A percentile compares a stretch with the other conserved stretches of the same genome.
Evolutionary conservation across 768 basidiomycete species (phyloP).

Genomic region (Amanita muscaria): DNA sequence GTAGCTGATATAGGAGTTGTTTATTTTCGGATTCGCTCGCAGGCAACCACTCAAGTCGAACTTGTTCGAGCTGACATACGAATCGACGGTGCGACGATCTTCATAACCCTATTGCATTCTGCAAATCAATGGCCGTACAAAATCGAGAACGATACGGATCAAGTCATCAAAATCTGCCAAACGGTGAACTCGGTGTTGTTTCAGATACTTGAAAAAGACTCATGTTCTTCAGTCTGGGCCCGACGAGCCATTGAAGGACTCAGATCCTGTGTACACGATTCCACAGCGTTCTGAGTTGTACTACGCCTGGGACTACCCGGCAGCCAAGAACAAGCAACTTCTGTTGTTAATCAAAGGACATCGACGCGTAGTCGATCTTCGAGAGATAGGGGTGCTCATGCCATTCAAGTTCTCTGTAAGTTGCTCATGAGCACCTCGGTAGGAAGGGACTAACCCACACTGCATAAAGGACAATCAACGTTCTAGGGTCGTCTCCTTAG

Average conservation of each 20-base stretch:
- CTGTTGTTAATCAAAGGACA: slow-evolving; percentile 52
- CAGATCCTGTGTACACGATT: slow-evolving; percentile 46
- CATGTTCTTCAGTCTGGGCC: slow-evolving; percentile 30
- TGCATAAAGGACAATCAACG: slow-evolving; percentile 49
- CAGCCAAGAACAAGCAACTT: slow-evolving; percentile 73
- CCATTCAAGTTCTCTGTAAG: slow-evolving; percentile 82
- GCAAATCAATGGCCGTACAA: slow-evolving; percentile 80
- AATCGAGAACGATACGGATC: slow-evolving; percentile 84
- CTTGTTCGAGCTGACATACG: slow-evolving; percentile 72
- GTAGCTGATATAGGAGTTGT: slow-evolving; percentile 84
- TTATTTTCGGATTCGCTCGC: slow-evolving; percentile 58
- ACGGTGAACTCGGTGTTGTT: slow-evolving; percentile 36
- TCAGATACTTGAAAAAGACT: neutral
- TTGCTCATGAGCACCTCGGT: too few relatives aligned
- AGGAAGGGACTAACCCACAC: too few relatives aligned
- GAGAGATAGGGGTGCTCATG: slow-evolving; percentile 89
- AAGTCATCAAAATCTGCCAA: slow-evolving; percentile 62
- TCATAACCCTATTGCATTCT: slow-evolving; percentile 63
- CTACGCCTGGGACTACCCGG: slow-evolving; percentile 95
- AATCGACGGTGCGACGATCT: slow-evolving; percentile 83
- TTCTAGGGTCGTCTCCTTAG: slow-evolving; percentile 70
- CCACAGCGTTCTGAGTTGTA: slow-evolving; percentile 41
- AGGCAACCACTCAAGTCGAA: slow-evolving; percentile 26
- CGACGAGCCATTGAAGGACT: slow-evolving; percentile 31
- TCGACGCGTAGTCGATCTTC: slow-evolving; percentile 70